Evolutionary conservation across 768 basidiomycete genomes (phyloP).

Genomic region (Cubamyces lactineus): DNA sequence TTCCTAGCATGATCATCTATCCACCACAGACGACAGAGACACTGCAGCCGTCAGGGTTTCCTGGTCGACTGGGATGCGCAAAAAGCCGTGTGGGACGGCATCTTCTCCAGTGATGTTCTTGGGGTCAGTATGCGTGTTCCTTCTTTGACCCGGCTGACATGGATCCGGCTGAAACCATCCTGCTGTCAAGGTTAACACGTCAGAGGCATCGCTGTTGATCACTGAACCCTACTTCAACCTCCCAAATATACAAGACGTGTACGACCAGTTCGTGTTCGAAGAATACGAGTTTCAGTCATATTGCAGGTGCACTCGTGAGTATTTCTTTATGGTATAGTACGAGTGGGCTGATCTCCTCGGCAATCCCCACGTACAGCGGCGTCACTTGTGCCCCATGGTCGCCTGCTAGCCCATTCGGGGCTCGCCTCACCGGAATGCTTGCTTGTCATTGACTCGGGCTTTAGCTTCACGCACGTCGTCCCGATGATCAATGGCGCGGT

Average conservation of each 20-base stretch:
- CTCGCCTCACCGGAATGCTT: constrained; percentile 72
- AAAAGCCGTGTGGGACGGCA: constrained; percentile 91
- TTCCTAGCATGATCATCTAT: constrained; percentile 9
- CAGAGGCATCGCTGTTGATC: constrained; percentile 74
- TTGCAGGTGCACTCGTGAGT: constrained; percentile 79
- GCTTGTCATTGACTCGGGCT: constrained; percentile 87
- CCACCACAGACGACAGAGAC: constrained; percentile 12
- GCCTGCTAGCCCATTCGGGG: constrained; percentile 58
- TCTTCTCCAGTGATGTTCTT: constrained; percentile 66
- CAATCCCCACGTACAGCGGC: constrained; percentile 56
- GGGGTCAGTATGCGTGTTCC: constrained; percentile 17
- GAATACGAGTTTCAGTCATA: constrained; percentile 93
- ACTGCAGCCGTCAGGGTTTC: constrained; percentile 64
- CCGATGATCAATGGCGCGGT: constrained; percentile 78
- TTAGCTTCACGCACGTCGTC: constrained; percentile 92
- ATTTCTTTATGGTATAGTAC: constrained; percentile 22
- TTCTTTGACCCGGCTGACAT: neutral
- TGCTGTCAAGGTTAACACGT: constrained; percentile 64
- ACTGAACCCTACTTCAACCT: constrained; percentile 96
- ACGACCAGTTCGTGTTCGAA: constrained; percentile 95
- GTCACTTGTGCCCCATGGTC: constrained; percentile 73
- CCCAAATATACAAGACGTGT: constrained; percentile 87
- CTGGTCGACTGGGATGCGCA: constrained; percentile 95
- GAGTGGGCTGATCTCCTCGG: constrained; percentile 16
- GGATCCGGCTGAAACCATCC: neutral